Evolutionary conservation across 2,329 filamentous ascomycete genomes (phyloP), one percentile per base, ranked within the genome.

Genomic region (Arthrobotrys conoides): DNA sequence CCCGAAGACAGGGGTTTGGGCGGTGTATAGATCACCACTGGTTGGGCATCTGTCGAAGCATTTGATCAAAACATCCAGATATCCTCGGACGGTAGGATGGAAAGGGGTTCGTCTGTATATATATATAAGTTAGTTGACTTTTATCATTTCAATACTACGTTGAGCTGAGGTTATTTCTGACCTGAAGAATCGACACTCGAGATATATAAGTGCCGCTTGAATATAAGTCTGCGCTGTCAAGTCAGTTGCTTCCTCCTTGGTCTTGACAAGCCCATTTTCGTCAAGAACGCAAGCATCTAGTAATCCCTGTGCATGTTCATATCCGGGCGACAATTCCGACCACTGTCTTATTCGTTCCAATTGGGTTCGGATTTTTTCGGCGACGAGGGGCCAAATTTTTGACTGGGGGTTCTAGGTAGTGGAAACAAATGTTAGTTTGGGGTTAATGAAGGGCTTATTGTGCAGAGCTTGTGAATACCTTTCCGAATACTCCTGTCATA

Each of bases 41-140:
- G 57, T 63, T 30, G 57, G 57, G 18, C 57, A 63, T 44, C 24
- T 63, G 8, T 63, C 57, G 8, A 63, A 63, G 18, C 57, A 63
- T 27, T 63, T 24, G 22, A 63, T 41, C 8, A 63, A 46, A n/a
- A 63, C 24, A 16, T 44, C 22, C 5, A 63, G n/a, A 27, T 20
- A 14, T 4, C 18, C n/a, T 44, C 20, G 22, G 22, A 63, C 57
- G 8, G 36, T 24, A 24, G 33, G 33, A 16, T 63, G 18, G n/a
- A 16, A 63, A 8, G 57, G 57, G 12, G n/a, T 41, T 18, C 57
- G 57, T 27, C 57, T 63, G 38, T 41, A 41, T 3, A 16, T 41
- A 5, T 14, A 41, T 16, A 4, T 41, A 16, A 16, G 38, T 16
- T 14, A 14, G 3, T 41, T n/a, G 2, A 4, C 12, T 10, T 38